Evolutionary conservation across 2,329 filamentous ascomycete genomes (phyloP).

Genomic region (Eutypa lata): DNA sequence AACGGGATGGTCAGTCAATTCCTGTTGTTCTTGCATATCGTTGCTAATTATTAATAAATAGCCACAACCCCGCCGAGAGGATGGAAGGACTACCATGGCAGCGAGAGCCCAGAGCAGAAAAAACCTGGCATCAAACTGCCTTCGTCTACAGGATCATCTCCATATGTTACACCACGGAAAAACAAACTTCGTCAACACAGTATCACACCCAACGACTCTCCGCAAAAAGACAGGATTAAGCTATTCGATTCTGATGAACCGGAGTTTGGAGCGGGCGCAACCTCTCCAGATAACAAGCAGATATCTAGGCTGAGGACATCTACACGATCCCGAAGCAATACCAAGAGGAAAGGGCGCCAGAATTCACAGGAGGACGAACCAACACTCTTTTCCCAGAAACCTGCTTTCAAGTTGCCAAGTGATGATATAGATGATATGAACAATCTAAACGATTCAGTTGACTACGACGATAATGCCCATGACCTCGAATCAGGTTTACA

Average conservation of each 20-base stretch:
- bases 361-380: constrained; percentile 1
- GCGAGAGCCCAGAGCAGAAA: constrained; percentile 9
- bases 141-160: constrained; percentile 5
- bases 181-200: constrained; percentile 4
- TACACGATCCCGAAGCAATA: neutral
- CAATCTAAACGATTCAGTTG: constrained; percentile 16
- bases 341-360: constrained; percentile 4
- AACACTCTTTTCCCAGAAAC: constrained; percentile 13
- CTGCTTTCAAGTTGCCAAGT: constrained; percentile 17
- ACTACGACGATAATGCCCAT: constrained; percentile 8
- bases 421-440: constrained; percentile 16
- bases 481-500: constrained; percentile 4
- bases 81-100: constrained; percentile 2
- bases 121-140: constrained; percentile 10
- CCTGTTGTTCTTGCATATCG: neutral
- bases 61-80: neutral
- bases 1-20: constrained; percentile 7
- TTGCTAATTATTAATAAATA: neutral
- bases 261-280: neutral
- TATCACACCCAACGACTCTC: constrained; percentile 3
- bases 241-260: constrained; percentile 1
- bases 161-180: constrained; percentile 1
- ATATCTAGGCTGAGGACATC: constrained; percentile 1
- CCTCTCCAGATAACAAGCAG: neutral
- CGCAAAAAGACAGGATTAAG: constrained; percentile 5